A percentile compares a stretch with the other conserved stretches of the same genome.
These are phyloP conservation scores for Termitomyces sp. DNA, from an alignment of 768 basidiomycete genomes.

Conservation along the genomic window DNA sequence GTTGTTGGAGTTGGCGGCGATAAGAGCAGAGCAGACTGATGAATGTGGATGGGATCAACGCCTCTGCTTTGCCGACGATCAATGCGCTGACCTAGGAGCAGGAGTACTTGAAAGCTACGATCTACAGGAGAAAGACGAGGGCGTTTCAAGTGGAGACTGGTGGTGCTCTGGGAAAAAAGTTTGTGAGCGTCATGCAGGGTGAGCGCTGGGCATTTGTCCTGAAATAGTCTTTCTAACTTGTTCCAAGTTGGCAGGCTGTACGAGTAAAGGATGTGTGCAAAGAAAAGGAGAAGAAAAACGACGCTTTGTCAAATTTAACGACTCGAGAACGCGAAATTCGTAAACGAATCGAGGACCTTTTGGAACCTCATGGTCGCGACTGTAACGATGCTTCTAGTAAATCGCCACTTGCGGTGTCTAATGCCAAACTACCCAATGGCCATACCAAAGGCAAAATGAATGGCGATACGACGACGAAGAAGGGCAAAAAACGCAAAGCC, in stretches of 20 bases:
- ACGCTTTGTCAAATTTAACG: conserved; percentile 59
- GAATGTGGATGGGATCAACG: conserved; percentile 90
- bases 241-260: conserved; percentile 72
- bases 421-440: conserved; percentile 42
- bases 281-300: conserved; percentile 74
- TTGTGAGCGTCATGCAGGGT: conserved; percentile 81
- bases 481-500: conserved; percentile 53
- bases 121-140: conserved; percentile 29
- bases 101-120: conserved; percentile 72
- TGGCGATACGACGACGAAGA: conserved; percentile 45
- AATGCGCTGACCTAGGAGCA: conserved; percentile 65
- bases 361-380: conserved; percentile 41
- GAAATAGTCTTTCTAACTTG: not conserved
- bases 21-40: conserved; percentile 56
- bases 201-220: conserved; percentile 10
- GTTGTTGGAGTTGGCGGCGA: conserved; percentile 61
- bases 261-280: conserved; percentile 67
- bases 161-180: conserved; percentile 76
- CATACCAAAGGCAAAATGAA: conserved; percentile 36
- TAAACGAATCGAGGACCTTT: conserved; percentile 69
- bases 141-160: conserved; percentile 48
- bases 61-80: conserved; percentile 77
- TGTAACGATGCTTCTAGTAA: conserved; percentile 26
- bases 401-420: conserved; percentile 31
- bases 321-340: conserved; percentile 75